A percentile compares a stretch with the other conserved stretches of the same genome.
These are phyloP conservation scores for Candida sanyiensis DNA, from an alignment of 805 yeast species.

Conservation along the genomic window DNA sequence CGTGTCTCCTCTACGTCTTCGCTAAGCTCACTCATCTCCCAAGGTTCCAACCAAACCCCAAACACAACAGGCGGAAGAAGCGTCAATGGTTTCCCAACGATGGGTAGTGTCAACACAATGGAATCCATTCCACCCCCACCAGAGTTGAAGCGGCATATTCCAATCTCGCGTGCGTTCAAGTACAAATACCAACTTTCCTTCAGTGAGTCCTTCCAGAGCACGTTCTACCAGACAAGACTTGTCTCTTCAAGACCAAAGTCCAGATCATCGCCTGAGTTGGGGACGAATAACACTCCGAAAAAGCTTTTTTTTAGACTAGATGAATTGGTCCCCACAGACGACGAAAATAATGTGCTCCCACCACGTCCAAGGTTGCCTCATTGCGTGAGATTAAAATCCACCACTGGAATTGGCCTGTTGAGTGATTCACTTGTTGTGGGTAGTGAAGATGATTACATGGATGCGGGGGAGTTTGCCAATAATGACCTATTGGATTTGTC, in stretches of 20 bases:
- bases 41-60: constrained; percentile 1
- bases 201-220: constrained; percentile 34
- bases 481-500: constrained; percentile 1
- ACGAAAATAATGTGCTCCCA: constrained; percentile 1
- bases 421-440: neutral
- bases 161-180: constrained; percentile 41
- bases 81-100: too few relatives aligned
- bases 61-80: constrained; percentile 1
- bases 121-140: constrained; percentile 35
- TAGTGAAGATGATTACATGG: neutral
- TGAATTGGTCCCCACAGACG: constrained; percentile 6
- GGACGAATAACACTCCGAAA: neutral
- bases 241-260: constrained; percentile 1
- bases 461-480: constrained; percentile 2
- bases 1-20: constrained; percentile 17
- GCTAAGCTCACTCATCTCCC: constrained; percentile 10
- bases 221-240: constrained; percentile 21
- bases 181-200: constrained; percentile 43
- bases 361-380: constrained; percentile 9
- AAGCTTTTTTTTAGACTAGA: constrained; percentile 6
- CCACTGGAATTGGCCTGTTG: constrained; percentile 5
- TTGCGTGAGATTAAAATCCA: neutral
- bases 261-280: too few relatives aligned
- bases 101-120: constrained; percentile 18
- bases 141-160: constrained; percentile 38